Base-by-base conservation (phyloP, 2,329 filamentous ascomycete species). In the Coniochaeta prunicola region DNA sequence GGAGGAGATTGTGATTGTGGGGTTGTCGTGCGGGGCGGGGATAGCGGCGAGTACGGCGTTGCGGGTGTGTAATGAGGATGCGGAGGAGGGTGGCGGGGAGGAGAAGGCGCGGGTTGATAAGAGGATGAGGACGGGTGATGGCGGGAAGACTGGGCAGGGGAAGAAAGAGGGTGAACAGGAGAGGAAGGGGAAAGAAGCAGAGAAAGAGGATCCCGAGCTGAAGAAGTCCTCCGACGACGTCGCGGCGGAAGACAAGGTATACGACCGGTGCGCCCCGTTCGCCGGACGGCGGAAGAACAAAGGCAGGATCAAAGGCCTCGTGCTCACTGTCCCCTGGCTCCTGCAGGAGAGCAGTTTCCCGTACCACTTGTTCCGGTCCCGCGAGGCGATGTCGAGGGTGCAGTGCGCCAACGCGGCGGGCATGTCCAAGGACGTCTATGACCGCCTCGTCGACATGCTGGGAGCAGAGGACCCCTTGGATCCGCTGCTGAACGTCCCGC, bases 401-500 rank as follows among this genome's bases (percentile, higher is more conserved):
- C 50, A 54, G 50, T 54, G 50, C 19, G 50, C 50, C 10, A 13
- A 31, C 13, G n/a, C 50, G 31, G 2, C 50, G 28, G n/a, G 15
- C 13, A 54, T 33, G 50, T 31, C 28, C 4, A 54, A 33, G 28
- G 4, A 15, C 5, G 31, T 34, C 10, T 54, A 54, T 17, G 50
- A 54, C 28, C 28, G 19, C 8, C 13, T 54, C 17, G 9, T 4
- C 28, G 31, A 24, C 12, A 19, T 19, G 31, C 26, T 54, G 28
- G 50, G 26, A 6, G 50, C 50, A 9, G 15, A 54, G 26, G 28
- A 54, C 28, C 26, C 2, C 28, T 4, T 9, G 15, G 50, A 54
- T 33, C 50, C 50, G 50, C 50, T 54, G 28, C 50, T 54, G 15
- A 54, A 54, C 50, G 31, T 54, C 50, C 50, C 50, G 50, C 31